Evolutionary conservation across 495 filamentous ascomycete species (phyloP).

Genomic region (Saxophila tyrrhenica): DNA sequence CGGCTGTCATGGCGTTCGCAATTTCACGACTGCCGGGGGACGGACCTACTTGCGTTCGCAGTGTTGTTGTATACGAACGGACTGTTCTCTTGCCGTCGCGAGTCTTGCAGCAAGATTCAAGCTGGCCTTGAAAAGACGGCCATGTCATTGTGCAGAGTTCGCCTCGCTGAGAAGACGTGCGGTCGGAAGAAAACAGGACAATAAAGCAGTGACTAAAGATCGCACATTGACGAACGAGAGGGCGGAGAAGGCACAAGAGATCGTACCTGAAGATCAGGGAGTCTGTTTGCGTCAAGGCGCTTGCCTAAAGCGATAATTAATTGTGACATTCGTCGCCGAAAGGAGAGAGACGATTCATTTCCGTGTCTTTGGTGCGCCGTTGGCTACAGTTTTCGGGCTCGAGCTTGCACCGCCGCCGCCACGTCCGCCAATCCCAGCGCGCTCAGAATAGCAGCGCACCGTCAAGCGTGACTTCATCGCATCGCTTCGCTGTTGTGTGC

Average conservation of each 20-base stretch:
- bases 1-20: not conserved
- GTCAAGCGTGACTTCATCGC: not conserved
- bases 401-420: not conserved
- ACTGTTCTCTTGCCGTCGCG: no score
- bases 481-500: not conserved
- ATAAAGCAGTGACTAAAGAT: not conserved
- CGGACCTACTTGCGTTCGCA: no score
- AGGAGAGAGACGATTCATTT: not conserved
- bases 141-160: not conserved
- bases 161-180: not conserved
- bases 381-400: not conserved
- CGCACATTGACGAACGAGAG: not conserved
- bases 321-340: not conserved
- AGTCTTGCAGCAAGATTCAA: no score
- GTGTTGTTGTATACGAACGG: no score
- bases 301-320: not conserved
- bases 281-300: not conserved
- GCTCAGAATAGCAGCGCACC: not conserved
- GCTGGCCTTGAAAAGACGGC: not conserved
- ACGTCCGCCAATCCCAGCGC: not conserved
- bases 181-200: not conserved
- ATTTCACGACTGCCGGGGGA: not conserved
- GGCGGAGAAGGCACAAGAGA: not conserved
- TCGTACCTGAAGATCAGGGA: conserved; percentile 8
- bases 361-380: not conserved